Evolutionary conservation across 2,329 filamentous ascomycete species (phyloP), one percentile per base, ranked within the genome.

Genomic region (Scytalidium sp.): DNA sequence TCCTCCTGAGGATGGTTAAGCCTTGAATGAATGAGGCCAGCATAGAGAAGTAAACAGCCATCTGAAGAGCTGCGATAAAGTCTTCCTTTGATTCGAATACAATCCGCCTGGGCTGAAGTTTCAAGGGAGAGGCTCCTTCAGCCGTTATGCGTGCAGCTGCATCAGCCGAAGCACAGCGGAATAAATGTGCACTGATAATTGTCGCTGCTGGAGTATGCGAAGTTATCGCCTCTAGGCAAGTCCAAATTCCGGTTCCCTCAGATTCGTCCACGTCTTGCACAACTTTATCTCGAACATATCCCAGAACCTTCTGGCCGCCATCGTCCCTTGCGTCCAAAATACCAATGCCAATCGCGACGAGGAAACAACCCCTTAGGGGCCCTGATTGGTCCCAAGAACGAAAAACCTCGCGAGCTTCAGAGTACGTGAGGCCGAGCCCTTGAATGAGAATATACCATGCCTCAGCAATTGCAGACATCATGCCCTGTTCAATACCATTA

Each of bases 401-500:
- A 50, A 88, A 83, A 0, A 82, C 70, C 15, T 79, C 68, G 0
- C 76, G 80, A 43, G 87, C 80, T 56, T 86, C 76, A 8, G 85
- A 78, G 49, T 84, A 75, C 5, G 62, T 65, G 70, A 88, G 76
- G 0, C 75, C 77, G 20, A 88, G 68, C 1, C 80, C 76, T 41
- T 74, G 72, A 29, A 75, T 72, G 70, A 89, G 80, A 25, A 87
- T 73, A 1, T 73, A 74, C 82, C 83, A 89, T 2, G 80, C 79
- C 63, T 89, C 85, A 13, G 78, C 78, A 5, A 87, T 73, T 0
- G 77, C 73, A 47, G 68, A 79, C 70, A 89, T 79, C 80, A 89
- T 86, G 2, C 83, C 85, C 53, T 87, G 83, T 61, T 89, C 85
- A 52, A 89, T 88, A 1, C 84, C 85, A 55, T 89, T 88, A 62